Evolutionary conservation across 2,329 filamentous ascomycete genomes (phyloP).

Genomic region (Aspergillus texensis): DNA sequence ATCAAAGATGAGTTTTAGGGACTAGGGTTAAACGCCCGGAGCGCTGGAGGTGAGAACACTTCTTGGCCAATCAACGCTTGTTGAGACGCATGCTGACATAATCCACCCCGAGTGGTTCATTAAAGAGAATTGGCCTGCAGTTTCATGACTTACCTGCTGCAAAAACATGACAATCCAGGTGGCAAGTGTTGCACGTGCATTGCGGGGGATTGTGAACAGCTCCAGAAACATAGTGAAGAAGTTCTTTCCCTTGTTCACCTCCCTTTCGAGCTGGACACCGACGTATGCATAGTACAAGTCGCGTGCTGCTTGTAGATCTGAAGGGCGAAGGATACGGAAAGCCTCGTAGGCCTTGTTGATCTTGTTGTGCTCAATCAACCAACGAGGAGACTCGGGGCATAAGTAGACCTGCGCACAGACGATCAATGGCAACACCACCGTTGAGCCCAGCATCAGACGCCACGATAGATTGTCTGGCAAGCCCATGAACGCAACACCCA

Average conservation of each 20-base stretch:
- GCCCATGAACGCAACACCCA: slow-evolving; percentile 51
- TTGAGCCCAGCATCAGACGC: slow-evolving; percentile 71
- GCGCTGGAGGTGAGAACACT: not conserved
- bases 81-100: not conserved
- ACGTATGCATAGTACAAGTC: slow-evolving; percentile 61
- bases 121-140: not conserved
- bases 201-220: slow-evolving; percentile 63
- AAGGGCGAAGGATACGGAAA: slow-evolving; percentile 52
- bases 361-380: slow-evolving; percentile 54
- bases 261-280: slow-evolving; percentile 63
- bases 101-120: not conserved
- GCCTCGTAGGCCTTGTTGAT: slow-evolving; percentile 52
- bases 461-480: slow-evolving; percentile 57
- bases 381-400: slow-evolving; percentile 60
- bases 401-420: slow-evolving; percentile 65
- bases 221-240: slow-evolving; percentile 59
- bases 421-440: slow-evolving; percentile 60
- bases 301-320: slow-evolving; percentile 57
- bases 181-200: slow-evolving; percentile 60
- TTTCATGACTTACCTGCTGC: slow-evolving; percentile 52
- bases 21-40: not conserved
- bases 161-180: slow-evolving; percentile 68
- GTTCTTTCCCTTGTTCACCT: slow-evolving; percentile 54
- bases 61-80: not conserved
- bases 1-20: not conserved